Percentiles rank a stretch among this genome's conserved stretches.
phyloP scores from a whole-genome alignment of 768 basidiomycete species.

The Russula ochroleuca region DNA sequence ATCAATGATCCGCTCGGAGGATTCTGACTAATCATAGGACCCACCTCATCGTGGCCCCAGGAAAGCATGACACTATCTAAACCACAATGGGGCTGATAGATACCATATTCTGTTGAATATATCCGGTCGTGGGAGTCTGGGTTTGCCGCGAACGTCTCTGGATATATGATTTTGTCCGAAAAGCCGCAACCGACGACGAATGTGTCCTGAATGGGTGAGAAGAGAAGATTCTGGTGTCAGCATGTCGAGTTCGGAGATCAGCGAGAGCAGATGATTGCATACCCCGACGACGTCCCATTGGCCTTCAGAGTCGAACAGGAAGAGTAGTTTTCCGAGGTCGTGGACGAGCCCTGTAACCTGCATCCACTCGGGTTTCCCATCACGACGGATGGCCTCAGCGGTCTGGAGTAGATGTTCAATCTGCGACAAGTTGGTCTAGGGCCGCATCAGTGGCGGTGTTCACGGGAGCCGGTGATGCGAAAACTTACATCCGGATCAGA shows the following conservation, averaged over 20 bases:
- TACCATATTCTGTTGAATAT: constrained; percentile 68
- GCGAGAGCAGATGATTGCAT: constrained; percentile 30
- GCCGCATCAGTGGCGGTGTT: constrained; percentile 6
- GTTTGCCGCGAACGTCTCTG: constrained; percentile 70
- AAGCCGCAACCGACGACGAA: constrained; percentile 84
- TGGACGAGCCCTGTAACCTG: constrained; percentile 84
- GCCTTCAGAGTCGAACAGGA: constrained; percentile 79
- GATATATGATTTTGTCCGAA: constrained; percentile 79
- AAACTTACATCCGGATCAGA: constrained; percentile 77
- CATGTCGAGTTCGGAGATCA: background rate
- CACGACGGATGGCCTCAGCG: constrained; percentile 81
- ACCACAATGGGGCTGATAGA: constrained; percentile 75
- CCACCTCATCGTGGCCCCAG: constrained; percentile 89
- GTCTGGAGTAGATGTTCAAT: constrained; percentile 90
- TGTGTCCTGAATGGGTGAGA: constrained; percentile 45
- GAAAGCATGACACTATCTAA: constrained; percentile 84
- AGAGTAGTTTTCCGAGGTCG: constrained; percentile 84
- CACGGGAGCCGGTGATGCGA: background rate
- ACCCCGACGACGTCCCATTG: constrained; percentile 96
- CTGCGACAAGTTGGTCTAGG: constrained; percentile 69
- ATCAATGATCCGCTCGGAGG: constrained; percentile 4
- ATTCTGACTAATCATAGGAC: constrained; percentile 28
- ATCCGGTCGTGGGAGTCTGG: constrained; percentile 61
- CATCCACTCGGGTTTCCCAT: constrained; percentile 92
- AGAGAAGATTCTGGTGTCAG: constrained; percentile 15